Conservation (phyloP, 805 yeast species). For the Wickerhamomyces bovis region DNA sequence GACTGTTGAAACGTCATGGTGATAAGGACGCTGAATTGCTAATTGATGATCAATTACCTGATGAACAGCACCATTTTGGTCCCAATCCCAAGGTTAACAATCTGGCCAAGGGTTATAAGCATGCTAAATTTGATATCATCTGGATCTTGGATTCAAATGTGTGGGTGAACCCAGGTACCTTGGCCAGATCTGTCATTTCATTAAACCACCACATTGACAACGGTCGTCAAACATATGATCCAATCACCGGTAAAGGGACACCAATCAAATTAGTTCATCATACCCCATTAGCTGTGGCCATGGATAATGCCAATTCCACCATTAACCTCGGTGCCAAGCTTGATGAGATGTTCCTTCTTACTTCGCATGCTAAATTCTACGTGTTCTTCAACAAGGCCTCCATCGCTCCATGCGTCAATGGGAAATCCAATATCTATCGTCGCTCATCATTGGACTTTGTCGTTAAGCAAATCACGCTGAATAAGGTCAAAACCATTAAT, state of each 20-base stretch:
- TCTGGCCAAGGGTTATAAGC: constrained; percentile 69
- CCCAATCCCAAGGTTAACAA: constrained; percentile 90
- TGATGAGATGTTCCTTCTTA: constrained; percentile 80
- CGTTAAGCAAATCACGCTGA: constrained; percentile 36
- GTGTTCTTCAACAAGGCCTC: constrained; percentile 67
- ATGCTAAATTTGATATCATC: constrained; percentile 63
- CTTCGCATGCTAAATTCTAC: constrained; percentile 84
- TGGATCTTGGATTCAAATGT: constrained; percentile 89
- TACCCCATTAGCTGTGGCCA: constrained; percentile 59
- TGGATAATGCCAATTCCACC: constrained; percentile 13
- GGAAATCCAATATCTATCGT: constrained; percentile 77
- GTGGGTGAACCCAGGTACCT: constrained; percentile 62
- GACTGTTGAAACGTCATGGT: constrained; percentile 47
- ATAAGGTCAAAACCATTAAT: constrained; percentile 23
- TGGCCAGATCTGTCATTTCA: constrained; percentile 56
- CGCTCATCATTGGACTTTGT: constrained; percentile 57
- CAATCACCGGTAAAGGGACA: constrained; percentile 17
- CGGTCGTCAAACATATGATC: constrained; percentile 29
- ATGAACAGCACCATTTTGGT: constrained; percentile 46
- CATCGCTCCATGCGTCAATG: constrained; percentile 86
- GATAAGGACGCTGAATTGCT: constrained; percentile 52
- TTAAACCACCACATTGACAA: constrained; percentile 45
- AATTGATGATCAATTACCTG: constrained; percentile 36
- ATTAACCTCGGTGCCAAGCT: constrained; percentile 51
- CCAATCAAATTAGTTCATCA: constrained; percentile 73